These are phyloP conservation scores for Phaseolus lunatus DNA, from an alignment of 306 rosid species.

Conservation along the genomic window DNA sequence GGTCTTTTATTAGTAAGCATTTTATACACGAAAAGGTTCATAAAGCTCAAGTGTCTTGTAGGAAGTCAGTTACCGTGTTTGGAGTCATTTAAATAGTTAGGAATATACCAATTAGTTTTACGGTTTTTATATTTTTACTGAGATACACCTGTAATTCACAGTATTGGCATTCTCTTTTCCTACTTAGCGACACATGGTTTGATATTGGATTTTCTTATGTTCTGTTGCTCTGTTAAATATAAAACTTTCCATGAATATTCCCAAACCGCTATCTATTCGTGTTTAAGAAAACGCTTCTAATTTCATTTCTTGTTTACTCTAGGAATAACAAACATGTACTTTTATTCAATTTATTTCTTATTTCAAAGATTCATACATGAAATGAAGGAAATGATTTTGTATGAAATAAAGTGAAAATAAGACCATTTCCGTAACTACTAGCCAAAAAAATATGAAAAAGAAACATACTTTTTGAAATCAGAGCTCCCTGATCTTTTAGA, in stretches of 20 bases:
- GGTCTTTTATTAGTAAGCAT: too few species aligned
- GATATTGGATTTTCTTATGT: background rate
- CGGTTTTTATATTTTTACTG: background rate
- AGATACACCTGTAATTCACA: background rate
- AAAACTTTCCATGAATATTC: background rate
- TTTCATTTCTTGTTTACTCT: background rate
- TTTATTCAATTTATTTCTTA: background rate
- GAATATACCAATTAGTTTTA: conserved; percentile 3
- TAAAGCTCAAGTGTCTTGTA: background rate
- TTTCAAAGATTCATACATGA: too few species aligned
- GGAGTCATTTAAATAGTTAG: background rate
- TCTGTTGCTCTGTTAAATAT: background rate
- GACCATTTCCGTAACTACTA: background rate
- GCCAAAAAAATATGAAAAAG: background rate
- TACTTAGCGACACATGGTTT: too few species aligned
- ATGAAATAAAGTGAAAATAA: too few species aligned
- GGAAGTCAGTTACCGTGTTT: conserved; percentile 19
- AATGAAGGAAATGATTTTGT: too few species aligned
- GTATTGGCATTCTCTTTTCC: background rate
- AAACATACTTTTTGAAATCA: background rate
- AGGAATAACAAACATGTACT: background rate
- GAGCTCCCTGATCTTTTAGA: background rate
- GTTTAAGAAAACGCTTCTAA: background rate
- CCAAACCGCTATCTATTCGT: background rate
- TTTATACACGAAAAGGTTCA: background rate